Evolutionary conservation across 768 basidiomycete genomes (phyloP).

Genomic region (Pleurotus djamor): DNA sequence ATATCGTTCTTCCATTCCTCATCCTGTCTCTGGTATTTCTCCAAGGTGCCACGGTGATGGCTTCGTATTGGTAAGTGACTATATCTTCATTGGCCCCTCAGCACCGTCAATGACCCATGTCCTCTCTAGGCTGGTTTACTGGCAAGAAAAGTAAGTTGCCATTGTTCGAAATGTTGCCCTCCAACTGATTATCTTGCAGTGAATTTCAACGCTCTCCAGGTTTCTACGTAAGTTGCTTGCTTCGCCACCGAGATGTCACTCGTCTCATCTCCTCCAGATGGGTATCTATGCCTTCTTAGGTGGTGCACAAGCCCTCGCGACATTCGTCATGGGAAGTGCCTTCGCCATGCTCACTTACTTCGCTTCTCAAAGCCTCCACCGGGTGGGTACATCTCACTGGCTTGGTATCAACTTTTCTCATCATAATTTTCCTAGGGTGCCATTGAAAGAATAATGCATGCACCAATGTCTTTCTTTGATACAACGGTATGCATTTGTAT

Average conservation of each 20-base stretch:
- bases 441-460: conserved; percentile 70
- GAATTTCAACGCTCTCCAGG: conserved; percentile 58
- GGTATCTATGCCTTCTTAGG: conserved; percentile 12
- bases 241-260: neutral
- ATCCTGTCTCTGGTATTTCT: conserved; percentile 57
- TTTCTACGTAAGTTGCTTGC: conserved; percentile 58
- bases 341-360: conserved; percentile 12
- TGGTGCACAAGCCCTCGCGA: conserved; percentile 8
- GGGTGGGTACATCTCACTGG: neutral
- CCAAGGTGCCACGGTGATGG: conserved; percentile 71
- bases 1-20: conserved; percentile 62
- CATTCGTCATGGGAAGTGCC: conserved; percentile 11
- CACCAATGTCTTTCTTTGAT: conserved; percentile 91
- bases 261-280: conserved; percentile 6
- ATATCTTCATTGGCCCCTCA: neutral
- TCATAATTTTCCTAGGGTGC: conserved; percentile 41
- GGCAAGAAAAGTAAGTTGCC: conserved; percentile 61
- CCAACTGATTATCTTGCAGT: conserved; percentile 19
- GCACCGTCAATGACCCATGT: conserved; percentile 8
- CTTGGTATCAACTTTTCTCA: neutral
- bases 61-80: conserved; percentile 65
- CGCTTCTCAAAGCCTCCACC: conserved; percentile 3
- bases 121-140: conserved; percentile 70
- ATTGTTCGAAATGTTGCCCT: neutral
- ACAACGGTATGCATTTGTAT: conserved; percentile 51